Evolutionary conservation across 169 alveolate species (phyloP).

Genomic region (Eimeria acervulina): DNA sequence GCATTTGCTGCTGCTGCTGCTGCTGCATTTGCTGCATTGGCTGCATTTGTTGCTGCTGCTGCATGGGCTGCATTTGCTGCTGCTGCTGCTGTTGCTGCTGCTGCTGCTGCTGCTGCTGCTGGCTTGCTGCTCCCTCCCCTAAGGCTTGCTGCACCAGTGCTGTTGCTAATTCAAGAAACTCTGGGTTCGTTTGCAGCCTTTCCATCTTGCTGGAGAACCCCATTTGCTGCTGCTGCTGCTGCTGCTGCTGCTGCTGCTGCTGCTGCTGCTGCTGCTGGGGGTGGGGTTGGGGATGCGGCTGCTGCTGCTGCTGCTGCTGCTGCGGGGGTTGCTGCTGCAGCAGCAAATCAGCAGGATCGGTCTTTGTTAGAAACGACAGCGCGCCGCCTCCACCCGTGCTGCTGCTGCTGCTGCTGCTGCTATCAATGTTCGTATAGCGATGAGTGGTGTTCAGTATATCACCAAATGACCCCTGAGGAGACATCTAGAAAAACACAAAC

Average conservation of each 20-base stretch:
- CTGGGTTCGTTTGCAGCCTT: background rate
- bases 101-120: too few relatives aligned
- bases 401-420: slow-evolving; percentile 5
- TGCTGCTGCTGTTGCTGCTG: too few relatives aligned
- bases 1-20: too few relatives aligned
- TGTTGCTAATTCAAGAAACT: slow-evolving; percentile 4
- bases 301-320: background rate
- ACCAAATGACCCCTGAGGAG: slow-evolving; percentile 14
- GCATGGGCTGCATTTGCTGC: too few relatives aligned
- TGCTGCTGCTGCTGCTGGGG: background rate
- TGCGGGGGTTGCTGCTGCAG: background rate
- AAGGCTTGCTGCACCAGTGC: slow-evolving; percentile 24
- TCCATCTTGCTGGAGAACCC: background rate
- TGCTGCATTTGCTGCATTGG: too few relatives aligned
- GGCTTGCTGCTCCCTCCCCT: background rate
- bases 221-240: too few relatives aligned
- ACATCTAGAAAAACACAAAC: background rate
- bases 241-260: background rate
- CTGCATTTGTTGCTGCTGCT: too few relatives aligned
- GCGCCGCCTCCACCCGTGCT: background rate
- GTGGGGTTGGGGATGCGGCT: background rate
- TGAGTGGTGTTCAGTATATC: background rate
- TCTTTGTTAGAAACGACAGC: background rate
- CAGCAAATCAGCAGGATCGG: background rate
- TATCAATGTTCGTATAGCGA: background rate